phyloP scores from a whole-genome alignment of 108 stramenopile species.

The Skeletonema potamos region DNA sequence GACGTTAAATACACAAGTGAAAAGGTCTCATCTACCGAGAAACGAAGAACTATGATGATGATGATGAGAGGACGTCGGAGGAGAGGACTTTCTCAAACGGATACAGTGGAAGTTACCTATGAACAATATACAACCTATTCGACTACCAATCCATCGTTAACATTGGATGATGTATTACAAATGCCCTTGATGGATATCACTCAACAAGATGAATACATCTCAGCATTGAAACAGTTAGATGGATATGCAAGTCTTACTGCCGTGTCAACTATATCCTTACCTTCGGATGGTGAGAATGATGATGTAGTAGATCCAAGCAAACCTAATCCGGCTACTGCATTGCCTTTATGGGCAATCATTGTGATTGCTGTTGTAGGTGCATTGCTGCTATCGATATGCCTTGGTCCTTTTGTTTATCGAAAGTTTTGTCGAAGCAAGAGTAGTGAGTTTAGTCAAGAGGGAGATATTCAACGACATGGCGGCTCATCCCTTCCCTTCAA shows the following conservation, averaged over 20 bases:
- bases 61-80: not conserved
- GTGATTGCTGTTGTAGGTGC: not conserved
- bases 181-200: not conserved
- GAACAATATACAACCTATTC: not conserved
- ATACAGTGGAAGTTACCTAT: slow-evolving; percentile 8
- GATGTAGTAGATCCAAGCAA: not conserved
- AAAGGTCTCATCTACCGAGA: not conserved
- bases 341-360: not conserved
- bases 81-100: not conserved
- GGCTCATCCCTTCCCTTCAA: not conserved
- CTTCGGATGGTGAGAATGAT: not conserved
- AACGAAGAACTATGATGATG: not conserved
- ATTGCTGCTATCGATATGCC: not conserved
- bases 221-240: not conserved
- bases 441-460: not conserved
- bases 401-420: not conserved
- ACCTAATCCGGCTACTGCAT: not conserved
- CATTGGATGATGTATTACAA: slow-evolving; percentile 2
- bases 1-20: not conserved
- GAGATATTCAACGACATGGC: not conserved
- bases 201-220: not conserved
- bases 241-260: not conserved
- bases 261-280: not conserved
- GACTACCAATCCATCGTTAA: not conserved
- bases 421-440: not conserved